phyloP scores from a whole-genome alignment of 2,329 filamentous ascomycete genomes.

The Pseudogymnoascus sp. region DNA sequence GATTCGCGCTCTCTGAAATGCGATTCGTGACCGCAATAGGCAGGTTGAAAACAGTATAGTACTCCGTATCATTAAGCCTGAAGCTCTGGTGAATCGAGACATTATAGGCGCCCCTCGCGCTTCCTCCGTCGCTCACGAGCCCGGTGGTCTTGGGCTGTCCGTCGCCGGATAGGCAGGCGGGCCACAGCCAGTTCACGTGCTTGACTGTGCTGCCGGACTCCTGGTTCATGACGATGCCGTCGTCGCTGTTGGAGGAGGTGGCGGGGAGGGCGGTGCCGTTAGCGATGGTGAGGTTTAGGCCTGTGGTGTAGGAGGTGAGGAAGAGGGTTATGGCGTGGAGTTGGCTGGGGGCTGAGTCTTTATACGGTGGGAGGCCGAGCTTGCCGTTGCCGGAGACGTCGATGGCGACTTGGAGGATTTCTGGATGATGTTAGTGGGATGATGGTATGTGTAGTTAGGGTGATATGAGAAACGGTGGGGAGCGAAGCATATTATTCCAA shows the following conservation, averaged over 20 bases:
- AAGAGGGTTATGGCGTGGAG: slow-evolving; percentile 60
- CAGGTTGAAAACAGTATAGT: slow-evolving; percentile 64
- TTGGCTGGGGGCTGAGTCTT: slow-evolving; percentile 43
- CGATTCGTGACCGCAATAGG: slow-evolving; percentile 60
- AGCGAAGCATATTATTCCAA: background rate
- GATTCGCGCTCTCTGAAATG: slow-evolving; percentile 32
- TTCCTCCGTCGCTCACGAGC: slow-evolving; percentile 5
- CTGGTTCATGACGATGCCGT: slow-evolving; percentile 54
- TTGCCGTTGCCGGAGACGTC: slow-evolving; percentile 59
- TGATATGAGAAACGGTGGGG: background rate
- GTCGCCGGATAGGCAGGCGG: slow-evolving; percentile 56
- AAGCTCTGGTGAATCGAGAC: slow-evolving; percentile 66
- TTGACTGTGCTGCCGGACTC: slow-evolving; percentile 63
- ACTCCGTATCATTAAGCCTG: slow-evolving; percentile 51
- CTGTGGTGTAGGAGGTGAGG: slow-evolving; percentile 53
- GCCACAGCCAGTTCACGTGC: slow-evolving; percentile 66
- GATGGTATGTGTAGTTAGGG: slow-evolving; percentile 10
- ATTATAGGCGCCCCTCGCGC: slow-evolving; percentile 26
- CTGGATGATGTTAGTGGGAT: slow-evolving; percentile 19
- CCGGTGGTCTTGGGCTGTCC: slow-evolving; percentile 35
- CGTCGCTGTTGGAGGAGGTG: slow-evolving; percentile 40
- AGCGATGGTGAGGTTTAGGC: slow-evolving; percentile 59
- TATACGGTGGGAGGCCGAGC: slow-evolving; percentile 49
- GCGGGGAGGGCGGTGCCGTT: slow-evolving; percentile 43
- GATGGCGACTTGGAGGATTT: slow-evolving; percentile 53